Conservation (phyloP, 371 early-diverging fungal species). For the Racocetra persica region DNA sequence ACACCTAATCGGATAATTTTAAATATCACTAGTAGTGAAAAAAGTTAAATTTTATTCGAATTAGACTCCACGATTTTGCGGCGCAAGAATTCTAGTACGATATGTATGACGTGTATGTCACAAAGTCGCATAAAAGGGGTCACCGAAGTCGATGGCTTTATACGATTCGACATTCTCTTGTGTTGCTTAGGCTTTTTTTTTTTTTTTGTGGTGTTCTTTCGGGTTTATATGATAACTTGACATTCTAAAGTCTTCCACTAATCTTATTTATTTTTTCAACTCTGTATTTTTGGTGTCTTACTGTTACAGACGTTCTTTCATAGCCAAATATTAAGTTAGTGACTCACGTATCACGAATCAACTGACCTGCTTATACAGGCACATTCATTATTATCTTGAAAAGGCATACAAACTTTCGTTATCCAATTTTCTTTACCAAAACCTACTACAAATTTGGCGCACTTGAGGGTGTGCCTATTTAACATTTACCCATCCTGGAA, state of each 20-base stretch:
- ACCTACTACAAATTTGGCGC: conserved; percentile 32
- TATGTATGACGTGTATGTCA: no score
- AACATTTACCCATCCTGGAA: conserved; percentile 43
- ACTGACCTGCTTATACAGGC: background rate
- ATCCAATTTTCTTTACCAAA: background rate
- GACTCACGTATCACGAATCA: conserved; percentile 23
- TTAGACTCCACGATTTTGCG: no score
- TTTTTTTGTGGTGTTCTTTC: no score
- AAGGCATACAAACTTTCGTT: background rate
- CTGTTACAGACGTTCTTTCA: no score
- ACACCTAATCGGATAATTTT: no score
- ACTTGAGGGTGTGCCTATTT: conserved; percentile 39
- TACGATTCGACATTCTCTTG: no score
- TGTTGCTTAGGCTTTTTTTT: no score
- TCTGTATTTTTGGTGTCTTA: background rate
- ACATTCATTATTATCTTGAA: background rate
- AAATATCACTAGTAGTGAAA: no score
- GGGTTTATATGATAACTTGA: background rate
- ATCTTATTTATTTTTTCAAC: background rate
- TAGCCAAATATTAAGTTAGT: background rate
- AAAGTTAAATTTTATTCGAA: no score
- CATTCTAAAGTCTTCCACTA: conserved; percentile 1
- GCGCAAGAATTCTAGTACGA: no score
- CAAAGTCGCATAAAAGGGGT: no score
- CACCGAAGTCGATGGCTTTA: no score